Conservation (phyloP, 2,329 filamentous ascomycete genomes). For the Aureobasidium musti region DNA sequence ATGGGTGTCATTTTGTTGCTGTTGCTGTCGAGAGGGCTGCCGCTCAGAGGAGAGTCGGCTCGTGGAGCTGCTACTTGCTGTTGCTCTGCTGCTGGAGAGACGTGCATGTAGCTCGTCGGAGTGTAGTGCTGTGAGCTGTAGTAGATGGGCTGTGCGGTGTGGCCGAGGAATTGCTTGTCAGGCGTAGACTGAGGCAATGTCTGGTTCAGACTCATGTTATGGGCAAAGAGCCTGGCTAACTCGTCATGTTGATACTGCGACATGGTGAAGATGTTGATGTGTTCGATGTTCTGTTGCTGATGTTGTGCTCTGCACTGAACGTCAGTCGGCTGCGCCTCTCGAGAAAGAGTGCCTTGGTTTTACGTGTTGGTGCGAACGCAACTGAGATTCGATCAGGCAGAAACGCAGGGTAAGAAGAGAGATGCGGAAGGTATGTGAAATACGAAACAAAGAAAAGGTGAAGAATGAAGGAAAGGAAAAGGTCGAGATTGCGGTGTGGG, state of each 20-base stretch:
- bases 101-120: conserved; percentile 69
- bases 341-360: conserved; percentile 36
- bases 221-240: conserved; percentile 75
- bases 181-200: conserved; percentile 35
- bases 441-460: background rate
- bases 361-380: conserved; percentile 51
- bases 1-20: conserved; percentile 44
- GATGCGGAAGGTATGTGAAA: conserved; percentile 34
- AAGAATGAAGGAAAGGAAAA: background rate
- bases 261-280: conserved; percentile 47
- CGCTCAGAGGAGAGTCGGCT: conserved; percentile 13
- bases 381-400: conserved; percentile 43
- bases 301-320: conserved; percentile 47
- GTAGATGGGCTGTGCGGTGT: conserved; percentile 55
- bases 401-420: conserved; percentile 29
- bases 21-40: conserved; percentile 39
- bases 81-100: conserved; percentile 40
- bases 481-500: conserved; percentile 5
- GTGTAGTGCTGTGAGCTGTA: conserved; percentile 72
- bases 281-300: conserved; percentile 38
- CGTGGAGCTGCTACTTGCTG: conserved; percentile 35
- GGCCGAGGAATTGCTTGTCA: conserved; percentile 41
- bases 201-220: conserved; percentile 66
- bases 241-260: conserved; percentile 70
- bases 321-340: conserved; percentile 25